These are phyloP conservation scores for Trametes cubensis DNA, from an alignment of 768 basidiomycete species.

Conservation along the genomic window DNA sequence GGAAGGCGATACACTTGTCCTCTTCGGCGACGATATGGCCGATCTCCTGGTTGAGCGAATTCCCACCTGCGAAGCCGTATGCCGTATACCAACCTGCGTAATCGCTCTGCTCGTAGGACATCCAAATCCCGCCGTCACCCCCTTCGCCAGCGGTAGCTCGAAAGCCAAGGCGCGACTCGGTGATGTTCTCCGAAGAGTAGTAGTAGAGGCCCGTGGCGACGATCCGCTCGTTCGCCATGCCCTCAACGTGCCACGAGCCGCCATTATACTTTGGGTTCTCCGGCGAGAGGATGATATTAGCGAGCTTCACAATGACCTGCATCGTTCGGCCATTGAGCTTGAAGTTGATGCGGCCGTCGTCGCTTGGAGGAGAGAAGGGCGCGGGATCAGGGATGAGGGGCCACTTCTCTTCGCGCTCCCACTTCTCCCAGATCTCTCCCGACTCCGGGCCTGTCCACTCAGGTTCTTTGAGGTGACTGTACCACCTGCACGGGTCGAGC, in stretches of 20 bases:
- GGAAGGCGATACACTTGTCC: conserved; percentile 39
- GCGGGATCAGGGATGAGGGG: conserved; percentile 2
- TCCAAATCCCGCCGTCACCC: no score
- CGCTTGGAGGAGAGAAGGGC: background rate
- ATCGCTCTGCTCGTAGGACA: conserved; percentile 6
- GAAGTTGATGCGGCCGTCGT: background rate
- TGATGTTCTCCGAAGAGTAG: conserved; percentile 38
- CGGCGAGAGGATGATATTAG: conserved; percentile 33
- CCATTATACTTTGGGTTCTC: conserved; percentile 26
- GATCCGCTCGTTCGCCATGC: conserved; percentile 30
- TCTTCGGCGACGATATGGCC: conserved; percentile 34
- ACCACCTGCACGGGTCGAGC: conserved; percentile 7
- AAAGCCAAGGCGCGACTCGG: conserved; percentile 37
- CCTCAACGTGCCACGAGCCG: conserved; percentile 40
- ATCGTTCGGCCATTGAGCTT: conserved; percentile 25
- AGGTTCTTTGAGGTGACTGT: background rate
- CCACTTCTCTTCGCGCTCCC: background rate
- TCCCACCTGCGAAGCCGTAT: conserved; percentile 6
- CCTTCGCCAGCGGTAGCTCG: conserved; percentile 26
- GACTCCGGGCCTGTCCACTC: background rate
- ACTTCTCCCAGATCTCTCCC: background rate
- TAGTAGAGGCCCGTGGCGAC: conserved; percentile 24
- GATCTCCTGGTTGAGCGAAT: conserved; percentile 27
- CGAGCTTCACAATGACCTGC: conserved; percentile 46
- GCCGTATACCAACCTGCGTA: background rate